Percentiles rank a stretch among this genome's conserved stretches.
Conservation (phyloP, 139 green algal species). For the Deuterostichococcus epilithicus region DNA sequence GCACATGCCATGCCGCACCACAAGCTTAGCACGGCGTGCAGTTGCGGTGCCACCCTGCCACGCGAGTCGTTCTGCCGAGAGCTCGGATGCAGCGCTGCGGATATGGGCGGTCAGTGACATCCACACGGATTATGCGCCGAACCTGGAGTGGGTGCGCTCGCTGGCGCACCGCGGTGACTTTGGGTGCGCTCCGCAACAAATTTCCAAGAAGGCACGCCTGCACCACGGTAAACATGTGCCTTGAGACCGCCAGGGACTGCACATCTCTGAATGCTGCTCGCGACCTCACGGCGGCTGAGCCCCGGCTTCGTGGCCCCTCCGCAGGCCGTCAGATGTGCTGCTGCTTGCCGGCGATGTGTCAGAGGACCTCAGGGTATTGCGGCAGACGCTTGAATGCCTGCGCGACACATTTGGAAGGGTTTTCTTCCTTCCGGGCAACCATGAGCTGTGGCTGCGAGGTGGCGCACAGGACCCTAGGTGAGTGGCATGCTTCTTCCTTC, state of each 20-base stretch:
- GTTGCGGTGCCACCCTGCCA: too few relatives aligned
- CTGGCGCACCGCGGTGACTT: neutral
- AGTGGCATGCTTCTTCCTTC: too few relatives aligned
- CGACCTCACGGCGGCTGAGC: too few relatives aligned
- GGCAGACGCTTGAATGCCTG: constrained; percentile 42
- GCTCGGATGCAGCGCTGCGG: neutral
- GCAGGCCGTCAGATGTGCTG: constrained; percentile 31
- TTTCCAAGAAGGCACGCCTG: too few relatives aligned
- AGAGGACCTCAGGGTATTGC: constrained; percentile 44
- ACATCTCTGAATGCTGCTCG: too few relatives aligned
- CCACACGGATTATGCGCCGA: constrained; percentile 61
- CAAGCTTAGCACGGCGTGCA: too few relatives aligned
- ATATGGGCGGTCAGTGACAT: constrained; percentile 61
- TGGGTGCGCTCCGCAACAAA: too few relatives aligned
- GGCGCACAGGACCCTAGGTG: constrained; percentile 17
- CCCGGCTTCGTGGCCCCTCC: too few relatives aligned
- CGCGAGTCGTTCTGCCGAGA: neutral
- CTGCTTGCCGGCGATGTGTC: constrained; percentile 68
- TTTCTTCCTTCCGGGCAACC: constrained; percentile 66
- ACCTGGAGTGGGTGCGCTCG: constrained; percentile 42
- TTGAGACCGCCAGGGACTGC: too few relatives aligned
- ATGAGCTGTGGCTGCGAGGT: constrained; percentile 60
- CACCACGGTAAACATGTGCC: too few relatives aligned
- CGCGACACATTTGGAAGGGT: constrained; percentile 37
- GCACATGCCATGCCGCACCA: too few relatives aligned